phyloP scores from a whole-genome alignment of 1,284 basidiomycete genomes.

The Boletus sp. region DNA sequence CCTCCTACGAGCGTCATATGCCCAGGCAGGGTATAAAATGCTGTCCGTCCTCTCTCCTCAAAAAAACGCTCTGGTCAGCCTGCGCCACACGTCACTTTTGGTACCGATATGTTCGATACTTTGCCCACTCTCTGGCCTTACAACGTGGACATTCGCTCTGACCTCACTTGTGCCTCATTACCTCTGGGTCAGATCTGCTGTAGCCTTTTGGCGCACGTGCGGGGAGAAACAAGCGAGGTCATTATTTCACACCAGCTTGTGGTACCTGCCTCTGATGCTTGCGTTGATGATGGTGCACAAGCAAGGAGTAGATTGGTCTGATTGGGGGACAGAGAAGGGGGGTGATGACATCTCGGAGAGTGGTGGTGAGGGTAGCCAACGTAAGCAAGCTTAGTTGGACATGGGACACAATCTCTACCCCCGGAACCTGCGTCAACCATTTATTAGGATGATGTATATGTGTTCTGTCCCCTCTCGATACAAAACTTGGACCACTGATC shows the following conservation, averaged over 20 bases:
- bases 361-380: neutral
- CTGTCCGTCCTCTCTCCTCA: slow-evolving; percentile 77
- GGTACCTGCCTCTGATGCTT: slow-evolving; percentile 89
- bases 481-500: neutral
- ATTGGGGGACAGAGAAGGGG: slow-evolving; percentile 38
- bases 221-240: slow-evolving; percentile 80
- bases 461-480: neutral
- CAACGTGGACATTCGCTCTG: slow-evolving; percentile 82
- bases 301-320: slow-evolving; percentile 71
- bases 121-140: slow-evolving; percentile 82
- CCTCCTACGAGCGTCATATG: slow-evolving; percentile 84
- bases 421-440: neutral
- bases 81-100: slow-evolving; percentile 81
- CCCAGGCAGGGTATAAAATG: slow-evolving; percentile 94
- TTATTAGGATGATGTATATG: too few species aligned
- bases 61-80: slow-evolving; percentile 81
- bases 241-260: slow-evolving; percentile 81
- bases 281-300: slow-evolving; percentile 95
- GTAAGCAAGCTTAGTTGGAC: neutral
- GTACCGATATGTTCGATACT: slow-evolving; percentile 79
- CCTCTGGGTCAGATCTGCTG: slow-evolving; percentile 68
- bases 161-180: slow-evolving; percentile 78
- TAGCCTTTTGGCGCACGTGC: slow-evolving; percentile 69
- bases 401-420: too few species aligned
- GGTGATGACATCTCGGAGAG: neutral